These are phyloP conservation scores for Alliaria petiolata DNA, from an alignment of 345 rosid species.

Conservation along the genomic window DNA sequence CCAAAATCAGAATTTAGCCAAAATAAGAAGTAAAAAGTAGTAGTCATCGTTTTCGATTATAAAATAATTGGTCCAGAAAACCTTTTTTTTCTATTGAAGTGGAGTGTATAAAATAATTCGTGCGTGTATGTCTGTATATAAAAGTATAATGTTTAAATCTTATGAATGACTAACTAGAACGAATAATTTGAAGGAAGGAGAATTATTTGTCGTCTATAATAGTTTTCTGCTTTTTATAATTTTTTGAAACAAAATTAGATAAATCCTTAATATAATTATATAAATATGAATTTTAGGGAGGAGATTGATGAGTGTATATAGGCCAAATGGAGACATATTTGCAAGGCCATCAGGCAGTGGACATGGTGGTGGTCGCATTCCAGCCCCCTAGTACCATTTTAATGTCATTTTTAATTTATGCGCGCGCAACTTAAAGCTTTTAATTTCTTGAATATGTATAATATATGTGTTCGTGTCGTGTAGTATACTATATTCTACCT, in stretches of 20 bases:
- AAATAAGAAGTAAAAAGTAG: background rate
- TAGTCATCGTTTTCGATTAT: background rate
- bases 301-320: background rate
- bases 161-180: background rate
- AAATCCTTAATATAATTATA: background rate
- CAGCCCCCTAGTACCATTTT: background rate
- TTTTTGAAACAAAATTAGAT: background rate
- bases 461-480: too few relatives aligned
- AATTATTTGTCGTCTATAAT: background rate
- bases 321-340: background rate
- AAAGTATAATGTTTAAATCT: background rate
- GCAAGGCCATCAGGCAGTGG: background rate
- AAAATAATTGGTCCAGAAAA: background rate
- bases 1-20: background rate
- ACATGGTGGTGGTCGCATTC: slow-evolving; percentile 7
- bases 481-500: too few relatives aligned
- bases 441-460: too few relatives aligned
- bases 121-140: too few relatives aligned
- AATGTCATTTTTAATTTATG: too few relatives aligned
- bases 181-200: background rate
- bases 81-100: background rate
- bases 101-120: background rate
- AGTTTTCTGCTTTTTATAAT: background rate
- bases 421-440: too few relatives aligned
- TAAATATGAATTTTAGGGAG: background rate